Evolutionary conservation across 1,284 basidiomycete species (phyloP).

Genomic region (Pseudozyma thailandica): DNA sequence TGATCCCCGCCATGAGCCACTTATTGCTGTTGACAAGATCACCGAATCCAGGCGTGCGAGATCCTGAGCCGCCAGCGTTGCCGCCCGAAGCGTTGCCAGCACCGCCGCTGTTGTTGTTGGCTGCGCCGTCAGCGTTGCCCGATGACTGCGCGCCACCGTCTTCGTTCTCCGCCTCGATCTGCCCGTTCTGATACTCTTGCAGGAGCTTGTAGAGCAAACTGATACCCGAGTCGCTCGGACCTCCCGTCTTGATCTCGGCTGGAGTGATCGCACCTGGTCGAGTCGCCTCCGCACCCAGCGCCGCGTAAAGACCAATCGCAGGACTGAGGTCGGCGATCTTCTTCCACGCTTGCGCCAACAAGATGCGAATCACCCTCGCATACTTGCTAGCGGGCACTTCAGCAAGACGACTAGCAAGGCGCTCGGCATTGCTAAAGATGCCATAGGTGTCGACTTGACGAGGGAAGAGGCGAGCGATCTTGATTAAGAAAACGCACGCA

Average conservation of each 20-base stretch:
- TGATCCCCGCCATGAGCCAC: conserved; percentile 33
- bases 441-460: conserved; percentile 79
- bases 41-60: conserved; percentile 22
- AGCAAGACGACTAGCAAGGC: conserved; percentile 81
- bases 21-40: conserved; percentile 19
- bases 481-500: conserved; percentile 88
- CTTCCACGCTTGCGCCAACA: conserved; percentile 51
- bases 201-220: conserved; percentile 48
- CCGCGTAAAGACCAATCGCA: conserved; percentile 45
- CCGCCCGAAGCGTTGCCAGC: not conserved
- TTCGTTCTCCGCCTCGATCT: conserved; percentile 11
- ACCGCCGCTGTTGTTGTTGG: not conserved
- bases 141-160: not conserved
- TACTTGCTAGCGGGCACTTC: conserved; percentile 77
- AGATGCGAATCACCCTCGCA: conserved; percentile 41
- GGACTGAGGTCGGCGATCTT: conserved; percentile 52
- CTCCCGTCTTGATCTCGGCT: conserved; percentile 47
- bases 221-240: conserved; percentile 48
- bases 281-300: conserved; percentile 43
- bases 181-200: conserved; percentile 42
- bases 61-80: conserved; percentile 12
- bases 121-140: not conserved
- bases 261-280: conserved; percentile 48
- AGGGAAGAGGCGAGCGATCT: conserved; percentile 88
- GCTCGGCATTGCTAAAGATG: conserved; percentile 82